Base-by-base conservation (phyloP, 352 stramenopile genomes). In the Globisporangium iwayamae region DNA sequence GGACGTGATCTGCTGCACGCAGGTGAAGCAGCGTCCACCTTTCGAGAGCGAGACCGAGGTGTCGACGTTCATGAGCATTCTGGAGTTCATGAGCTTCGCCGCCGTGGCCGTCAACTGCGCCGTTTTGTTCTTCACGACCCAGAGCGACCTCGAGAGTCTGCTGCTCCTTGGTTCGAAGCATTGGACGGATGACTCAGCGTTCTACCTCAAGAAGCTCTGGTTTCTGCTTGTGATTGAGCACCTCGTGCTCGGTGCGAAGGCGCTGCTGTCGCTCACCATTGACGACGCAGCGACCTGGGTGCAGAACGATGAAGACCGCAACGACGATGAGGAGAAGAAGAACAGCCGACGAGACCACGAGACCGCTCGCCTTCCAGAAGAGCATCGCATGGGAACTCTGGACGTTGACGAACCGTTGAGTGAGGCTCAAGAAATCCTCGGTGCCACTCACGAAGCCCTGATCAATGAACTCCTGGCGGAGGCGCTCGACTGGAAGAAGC, bases 71-170 rank as follows among this genome's bases (percentile, higher is more conserved):
- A 94, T 94, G 73, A 86, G 70, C 59, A 89, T 97, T 56, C 73
- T 98, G 34, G 79, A 94, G 68, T 86, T 89, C 51, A 96, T 98
- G 71, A 95, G 91, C 65, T 98, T 96, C 58, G 84, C 84, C 10
- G 84, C 84, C 20, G 79, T 93, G 10, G 75, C 80, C 2, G 81
- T 93, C 66, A 93, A 93, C 54, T 91, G 81, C 50, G 78, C 73
- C 8, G 77, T 93, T 48, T 73, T 93, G 28, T 91, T 87, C 68
- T 87, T 90, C 70, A 90, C 78, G 6, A 82, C 74, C 2, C 72
- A 73, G n/a, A 60, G 73, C 10, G 78, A 90, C 57, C 85, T 91
- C 50, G 78, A 91, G 43, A 88, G 76, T 56, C 43, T 89, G 41
- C 62, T 91, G 10, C 14, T 60, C 9, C 61, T 75, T 11, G 52